phyloP scores from a whole-genome alignment of 768 basidiomycete species.

The Leccinum subtestaceum region DNA sequence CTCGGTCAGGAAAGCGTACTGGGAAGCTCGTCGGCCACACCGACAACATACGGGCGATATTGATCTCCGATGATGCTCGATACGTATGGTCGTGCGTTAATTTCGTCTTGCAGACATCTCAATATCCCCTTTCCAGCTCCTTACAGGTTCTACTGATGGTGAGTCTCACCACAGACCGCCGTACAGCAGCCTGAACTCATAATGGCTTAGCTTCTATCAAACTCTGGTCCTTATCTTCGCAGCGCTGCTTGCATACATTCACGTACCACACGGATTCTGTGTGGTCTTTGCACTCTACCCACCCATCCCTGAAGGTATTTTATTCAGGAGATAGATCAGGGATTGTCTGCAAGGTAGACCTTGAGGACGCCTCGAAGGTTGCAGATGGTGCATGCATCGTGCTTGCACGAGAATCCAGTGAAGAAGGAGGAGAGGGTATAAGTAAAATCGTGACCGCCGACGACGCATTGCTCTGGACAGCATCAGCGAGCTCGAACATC shows the following conservation, averaged over 20 bases:
- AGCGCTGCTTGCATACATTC: constrained; percentile 93
- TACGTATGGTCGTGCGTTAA: constrained; percentile 56
- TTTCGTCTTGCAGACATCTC: constrained; percentile 5
- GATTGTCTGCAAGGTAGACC: constrained; percentile 87
- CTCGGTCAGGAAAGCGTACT: constrained; percentile 74
- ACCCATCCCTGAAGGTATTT: constrained; percentile 84
- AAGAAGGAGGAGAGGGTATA: constrained; percentile 58
- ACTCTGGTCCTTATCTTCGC: constrained; percentile 88
- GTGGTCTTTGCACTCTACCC: constrained; percentile 87
- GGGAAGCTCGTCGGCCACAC: constrained; percentile 94
- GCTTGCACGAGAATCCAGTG: constrained; percentile 65
- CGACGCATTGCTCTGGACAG: constrained; percentile 87
- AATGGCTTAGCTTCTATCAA: constrained; percentile 67
- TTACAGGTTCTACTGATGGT: constrained; percentile 82
- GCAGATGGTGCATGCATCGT: constrained; percentile 88
- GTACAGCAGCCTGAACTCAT: constrained; percentile 13
- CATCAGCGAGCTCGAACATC: constrained; percentile 77
- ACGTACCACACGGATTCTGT: constrained; percentile 93
- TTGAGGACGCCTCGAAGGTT: constrained; percentile 76
- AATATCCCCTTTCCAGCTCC: constrained; percentile 44
- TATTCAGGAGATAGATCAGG: constrained; percentile 94
- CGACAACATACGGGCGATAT: constrained; percentile 89
- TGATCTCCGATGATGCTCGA: constrained; percentile 87
- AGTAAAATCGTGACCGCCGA: constrained; percentile 82
- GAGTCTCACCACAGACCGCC: constrained; percentile 7